Evolutionary conservation across 2,329 filamentous ascomycete species (phyloP), one percentile per base, ranked within the genome.

Genomic region (Arthrobotrys musiformis): DNA sequence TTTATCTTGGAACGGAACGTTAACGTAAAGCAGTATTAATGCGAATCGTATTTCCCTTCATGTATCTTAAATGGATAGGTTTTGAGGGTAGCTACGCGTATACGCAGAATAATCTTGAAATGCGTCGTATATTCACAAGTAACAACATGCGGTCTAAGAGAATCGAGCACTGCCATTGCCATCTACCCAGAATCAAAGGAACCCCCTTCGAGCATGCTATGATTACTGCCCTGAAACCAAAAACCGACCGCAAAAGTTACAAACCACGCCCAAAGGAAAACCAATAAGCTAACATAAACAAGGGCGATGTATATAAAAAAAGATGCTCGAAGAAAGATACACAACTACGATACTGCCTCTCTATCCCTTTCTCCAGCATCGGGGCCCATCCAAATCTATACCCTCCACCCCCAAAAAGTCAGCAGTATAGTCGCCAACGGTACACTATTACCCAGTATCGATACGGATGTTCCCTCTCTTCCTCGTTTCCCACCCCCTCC

Each of bases 401-500:
- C 42, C 33, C 40, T 46, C 26, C 56, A 19, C 42, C 66, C 40
- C 24, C 52, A 42, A 52, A 4, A 6, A 50, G 24, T 54, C 48
- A 37, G 33, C 58, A 63, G 52, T 35, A 28, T 46, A 44, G 48
- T 69, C 54, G 60, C 33, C 30, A 68, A 68, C 30, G 61, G 19
- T 58, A n/a, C 33, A 66, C 54, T 69, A 69, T 56, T 40, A 56
- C 24, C 44, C 11, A 63, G 66, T 77, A 77, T 77, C 73, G 73
- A 77, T 77, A 77, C 73, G 73, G 73, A 77, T 46, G 66, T 26
- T 62, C 66, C 66, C 42, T 50, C 52, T 70, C 73, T 70, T 70
- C 42, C 35, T 46, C 50, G 17, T 46, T 46, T 35, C 63, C 50
- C 24, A 28, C 26, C 33, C 54, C 56, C 15, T 24, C n/a, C n/a